Evolutionary conservation across 148 eudicot genomes (phyloP), one percentile per base, ranked within the genome.

Genomic region (Camellia granthamiana): DNA sequence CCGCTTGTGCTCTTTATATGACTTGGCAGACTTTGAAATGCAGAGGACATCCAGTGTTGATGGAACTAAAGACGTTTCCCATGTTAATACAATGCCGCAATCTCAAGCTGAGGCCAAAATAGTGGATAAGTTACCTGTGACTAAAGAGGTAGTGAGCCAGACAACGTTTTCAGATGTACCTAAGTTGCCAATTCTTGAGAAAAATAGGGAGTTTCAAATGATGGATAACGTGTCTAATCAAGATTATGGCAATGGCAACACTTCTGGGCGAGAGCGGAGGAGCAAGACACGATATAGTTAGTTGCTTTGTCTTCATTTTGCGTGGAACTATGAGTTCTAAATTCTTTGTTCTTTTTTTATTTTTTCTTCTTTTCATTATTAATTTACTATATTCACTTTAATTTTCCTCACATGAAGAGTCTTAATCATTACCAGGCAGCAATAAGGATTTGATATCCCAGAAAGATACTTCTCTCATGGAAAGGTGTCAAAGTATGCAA

Each of bases 21-120:
- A 90, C 80, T 78, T 90, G 76, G 80, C 88, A 11, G 62, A 14
- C 72, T 88, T 88, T 68, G 97, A 91, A 82, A 85, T 73, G 90
- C 80, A 76, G 23, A 76, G 12, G 49, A 84, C 72, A 76, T 49
- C 54, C 41, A 68, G 9, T 82, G 63, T 66, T 56, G 54, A 62
- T 84, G 80, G 74, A 79, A 79, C 9, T 54, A 61, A 55, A 21
- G 44, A 69, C 10, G 78, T 72, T 72, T 64, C 42, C 79, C 13
- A 65, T 19, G 19, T 55, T 78, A 56, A 7, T 51, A 63, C 11
- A 10, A 21, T 21, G 52, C 67, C 64, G 10, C 75, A 59, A 46
- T 18, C 66, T 47, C 43, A 52, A 3, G 1, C 47, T 43, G 76
- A 69, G 42, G 77, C 66, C 42, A 11, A 54, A 21, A 47, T 41